Evolutionary conservation across 805 yeast species (phyloP).

Genomic region (Saccharomyces jurei): DNA sequence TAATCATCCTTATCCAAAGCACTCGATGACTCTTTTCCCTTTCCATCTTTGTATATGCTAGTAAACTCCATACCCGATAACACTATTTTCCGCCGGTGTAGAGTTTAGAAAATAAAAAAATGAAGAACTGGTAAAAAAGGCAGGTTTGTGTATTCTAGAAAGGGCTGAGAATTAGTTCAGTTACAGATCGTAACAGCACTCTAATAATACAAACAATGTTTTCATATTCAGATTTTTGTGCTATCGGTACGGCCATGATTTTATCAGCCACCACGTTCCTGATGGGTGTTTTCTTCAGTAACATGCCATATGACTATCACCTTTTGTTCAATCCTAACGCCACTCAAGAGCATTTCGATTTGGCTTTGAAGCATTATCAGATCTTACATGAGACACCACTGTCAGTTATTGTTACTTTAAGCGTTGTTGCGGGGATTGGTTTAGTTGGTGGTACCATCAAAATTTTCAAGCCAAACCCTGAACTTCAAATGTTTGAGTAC

Average conservation of each 20-base stretch:
- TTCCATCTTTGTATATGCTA: neutral
- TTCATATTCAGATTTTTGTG: slow-evolving; percentile 23
- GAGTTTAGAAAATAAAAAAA: neutral
- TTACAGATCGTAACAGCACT: neutral
- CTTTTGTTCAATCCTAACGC: slow-evolving; percentile 59
- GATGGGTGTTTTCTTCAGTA: slow-evolving; percentile 69
- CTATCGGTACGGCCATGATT: slow-evolving; percentile 26
- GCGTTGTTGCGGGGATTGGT: slow-evolving; percentile 61
- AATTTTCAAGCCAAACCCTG: slow-evolving; percentile 80
- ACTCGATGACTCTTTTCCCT: neutral
- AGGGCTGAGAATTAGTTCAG: neutral
- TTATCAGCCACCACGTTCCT: slow-evolving; percentile 55
- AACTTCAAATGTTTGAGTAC: slow-evolving; percentile 82
- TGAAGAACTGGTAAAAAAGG: neutral
- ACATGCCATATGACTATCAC: slow-evolving; percentile 73
- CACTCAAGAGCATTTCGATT: slow-evolving; percentile 45
- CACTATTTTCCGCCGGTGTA: neutral
- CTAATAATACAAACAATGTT: slow-evolving; percentile 3
- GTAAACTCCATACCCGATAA: neutral
- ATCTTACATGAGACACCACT: slow-evolving; percentile 61
- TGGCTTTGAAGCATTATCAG: slow-evolving; percentile 65
- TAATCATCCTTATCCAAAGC: neutral
- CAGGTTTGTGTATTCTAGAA: neutral
- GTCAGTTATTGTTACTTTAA: slow-evolving; percentile 35
- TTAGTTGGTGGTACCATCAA: slow-evolving; percentile 66